Evolutionary conservation across 2,329 filamentous ascomycete genomes (phyloP).

Genomic region (Bipolaris cookei): DNA sequence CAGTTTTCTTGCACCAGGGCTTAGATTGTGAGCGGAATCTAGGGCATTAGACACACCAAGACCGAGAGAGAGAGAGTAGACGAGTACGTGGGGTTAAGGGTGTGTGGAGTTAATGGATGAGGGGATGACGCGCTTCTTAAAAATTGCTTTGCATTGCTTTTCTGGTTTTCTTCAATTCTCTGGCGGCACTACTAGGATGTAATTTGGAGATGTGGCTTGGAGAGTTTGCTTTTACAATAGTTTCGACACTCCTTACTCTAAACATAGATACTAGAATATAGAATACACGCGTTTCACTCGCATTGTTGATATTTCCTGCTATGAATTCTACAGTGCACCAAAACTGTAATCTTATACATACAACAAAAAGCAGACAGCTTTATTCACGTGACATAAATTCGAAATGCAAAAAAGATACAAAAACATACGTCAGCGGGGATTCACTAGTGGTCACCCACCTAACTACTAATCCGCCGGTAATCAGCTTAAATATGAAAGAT

Average conservation of each 20-base stretch:
- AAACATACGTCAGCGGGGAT: no score
- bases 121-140: no score
- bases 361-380: no score
- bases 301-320: not conserved
- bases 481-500: no score
- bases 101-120: no score
- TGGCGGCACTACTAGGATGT: not conserved
- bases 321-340: no score
- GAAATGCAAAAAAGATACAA: no score
- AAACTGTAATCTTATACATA: no score
- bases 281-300: constrained; percentile 1
- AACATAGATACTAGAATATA: not conserved
- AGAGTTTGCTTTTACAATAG: not conserved
- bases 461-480: no score
- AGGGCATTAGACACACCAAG: not conserved
- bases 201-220: not conserved
- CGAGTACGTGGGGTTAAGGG: not conserved
- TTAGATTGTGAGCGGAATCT: not conserved
- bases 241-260: not conserved
- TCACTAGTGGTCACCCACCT: no score
- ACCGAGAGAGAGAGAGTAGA: not conserved
- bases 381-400: no score
- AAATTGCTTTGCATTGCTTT: not conserved
- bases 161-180: not conserved
- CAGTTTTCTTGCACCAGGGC: constrained; percentile 18